Conservation (phyloP, 495 filamentous ascomycete species). For the Neurospora sp. region DNA sequence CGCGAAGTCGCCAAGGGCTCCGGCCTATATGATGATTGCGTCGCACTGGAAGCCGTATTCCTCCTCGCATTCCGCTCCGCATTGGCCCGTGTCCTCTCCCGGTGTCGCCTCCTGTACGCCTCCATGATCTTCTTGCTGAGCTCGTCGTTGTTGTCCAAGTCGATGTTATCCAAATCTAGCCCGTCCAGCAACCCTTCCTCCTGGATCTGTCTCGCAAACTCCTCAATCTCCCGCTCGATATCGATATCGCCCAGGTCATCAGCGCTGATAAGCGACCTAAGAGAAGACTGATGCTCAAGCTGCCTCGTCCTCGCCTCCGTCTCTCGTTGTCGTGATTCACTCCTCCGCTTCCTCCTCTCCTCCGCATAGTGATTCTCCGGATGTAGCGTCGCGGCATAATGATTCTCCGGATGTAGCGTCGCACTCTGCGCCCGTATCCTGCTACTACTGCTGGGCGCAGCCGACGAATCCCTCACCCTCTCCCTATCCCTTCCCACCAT, state of each 20-base stretch:
- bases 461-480: conserved; percentile 12
- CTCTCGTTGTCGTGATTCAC: conserved; percentile 26
- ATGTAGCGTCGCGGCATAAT: conserved; percentile 13
- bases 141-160: conserved; percentile 68
- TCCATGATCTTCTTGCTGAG: conserved; percentile 82
- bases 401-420: conserved; percentile 19
- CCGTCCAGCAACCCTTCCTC: conserved; percentile 82
- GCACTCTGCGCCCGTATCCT: conserved; percentile 13
- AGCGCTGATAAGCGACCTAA: conserved; percentile 70
- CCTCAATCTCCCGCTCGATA: conserved; percentile 60
- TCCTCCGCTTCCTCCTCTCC: conserved; percentile 26
- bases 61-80: conserved; percentile 22
- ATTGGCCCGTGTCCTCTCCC: conserved; percentile 32
- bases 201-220: conserved; percentile 79
- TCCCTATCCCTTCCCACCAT: conserved; percentile 8
- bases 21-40: conserved; percentile 24
- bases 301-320: conserved; percentile 33
- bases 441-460: not conserved
- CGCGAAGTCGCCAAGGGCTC: conserved; percentile 13
- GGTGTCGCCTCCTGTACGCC: conserved; percentile 66
- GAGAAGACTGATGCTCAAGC: conserved; percentile 76
- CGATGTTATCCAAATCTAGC: conserved; percentile 73
- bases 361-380: conserved; percentile 17
- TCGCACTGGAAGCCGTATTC: conserved; percentile 21
- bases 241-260: conserved; percentile 64